Percentiles rank a stretch among this genome's conserved stretches.
These are phyloP conservation scores for Arthrobotrys megalospora DNA, from an alignment of 2,329 filamentous ascomycete species.

Conservation along the genomic window DNA sequence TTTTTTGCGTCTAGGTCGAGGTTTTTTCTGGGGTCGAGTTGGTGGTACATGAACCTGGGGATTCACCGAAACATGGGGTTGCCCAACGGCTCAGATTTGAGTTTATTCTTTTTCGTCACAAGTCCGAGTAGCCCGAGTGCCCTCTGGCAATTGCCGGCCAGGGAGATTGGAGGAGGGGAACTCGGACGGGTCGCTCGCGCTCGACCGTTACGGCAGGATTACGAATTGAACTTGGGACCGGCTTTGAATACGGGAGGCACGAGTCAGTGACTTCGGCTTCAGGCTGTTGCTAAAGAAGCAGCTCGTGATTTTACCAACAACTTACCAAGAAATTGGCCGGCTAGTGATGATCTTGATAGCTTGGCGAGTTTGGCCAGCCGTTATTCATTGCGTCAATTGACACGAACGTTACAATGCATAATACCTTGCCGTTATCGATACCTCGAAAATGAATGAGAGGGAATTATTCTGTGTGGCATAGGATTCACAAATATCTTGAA, in stretches of 20 bases:
- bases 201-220: slow-evolving; percentile 25
- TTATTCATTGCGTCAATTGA: not conserved
- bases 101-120: slow-evolving; percentile 12
- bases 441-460: not conserved
- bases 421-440: no score
- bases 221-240: slow-evolving; percentile 24
- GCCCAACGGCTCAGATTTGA: slow-evolving; percentile 8
- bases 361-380: not conserved
- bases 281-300: not conserved
- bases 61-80: slow-evolving; percentile 51
- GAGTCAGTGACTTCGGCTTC: slow-evolving; percentile 27
- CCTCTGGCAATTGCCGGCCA: slow-evolving; percentile 13
- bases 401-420: no score
- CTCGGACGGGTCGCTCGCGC: not conserved
- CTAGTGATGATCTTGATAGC: slow-evolving; percentile 1
- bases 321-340: slow-evolving; percentile 10
- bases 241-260: slow-evolving; percentile 15
- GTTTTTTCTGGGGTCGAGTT: slow-evolving; percentile 16
- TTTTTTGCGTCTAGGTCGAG: not conserved
- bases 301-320: slow-evolving; percentile 6
- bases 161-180: slow-evolving; percentile 5
- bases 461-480: not conserved
- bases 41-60: slow-evolving; percentile 42
- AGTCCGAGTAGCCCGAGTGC: slow-evolving; percentile 13
- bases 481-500: slow-evolving; percentile 1